A percentile compares a stretch with the other conserved stretches of the same genome.
These are phyloP conservation scores for Antarctomyces pellizariae DNA, from an alignment of 495 filamentous ascomycete genomes.

Conservation along the genomic window DNA sequence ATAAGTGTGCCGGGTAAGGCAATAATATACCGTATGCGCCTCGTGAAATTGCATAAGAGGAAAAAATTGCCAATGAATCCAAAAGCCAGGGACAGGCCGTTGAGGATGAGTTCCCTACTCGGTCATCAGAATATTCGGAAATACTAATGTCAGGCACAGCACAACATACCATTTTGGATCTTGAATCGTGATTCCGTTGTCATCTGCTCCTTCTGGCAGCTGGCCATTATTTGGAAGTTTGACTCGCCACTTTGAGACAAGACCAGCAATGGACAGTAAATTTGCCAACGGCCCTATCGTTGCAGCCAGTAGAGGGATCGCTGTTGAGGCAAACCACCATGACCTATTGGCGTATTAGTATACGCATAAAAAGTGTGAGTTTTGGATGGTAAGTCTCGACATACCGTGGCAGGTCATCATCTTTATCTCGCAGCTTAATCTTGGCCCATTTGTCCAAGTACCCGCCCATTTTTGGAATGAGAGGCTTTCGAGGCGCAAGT, in stretches of 20 bases:
- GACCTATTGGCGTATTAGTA: constrained; percentile 2
- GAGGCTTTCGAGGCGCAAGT: too few species aligned
- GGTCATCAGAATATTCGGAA: background rate
- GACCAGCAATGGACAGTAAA: constrained; percentile 49
- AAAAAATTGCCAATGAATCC: constrained; percentile 50
- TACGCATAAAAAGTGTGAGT: background rate
- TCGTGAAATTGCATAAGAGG: constrained; percentile 57
- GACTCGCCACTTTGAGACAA: constrained; percentile 41
- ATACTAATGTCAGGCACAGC: background rate
- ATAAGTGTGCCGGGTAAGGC: constrained; percentile 46
- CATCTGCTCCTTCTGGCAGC: constrained; percentile 21
- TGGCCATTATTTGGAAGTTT: constrained; percentile 16
- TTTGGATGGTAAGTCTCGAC: constrained; percentile 3
- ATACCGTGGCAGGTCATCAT: constrained; percentile 18
- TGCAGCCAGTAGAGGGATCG: constrained; percentile 49
- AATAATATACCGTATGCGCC: constrained; percentile 47
- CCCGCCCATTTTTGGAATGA: too few species aligned
- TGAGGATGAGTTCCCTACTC: constrained; percentile 24
- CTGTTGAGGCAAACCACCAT: constrained; percentile 66
- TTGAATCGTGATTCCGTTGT: constrained; percentile 23
- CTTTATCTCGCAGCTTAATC: constrained; percentile 15
- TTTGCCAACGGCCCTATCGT: constrained; percentile 52
- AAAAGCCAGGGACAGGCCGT: constrained; percentile 37
- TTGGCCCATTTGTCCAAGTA: too few species aligned
- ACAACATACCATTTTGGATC: constrained; percentile 35